Evolutionary conservation across 331 rosid genomes (phyloP).

Genomic region (Stylosanthes scabra): DNA sequence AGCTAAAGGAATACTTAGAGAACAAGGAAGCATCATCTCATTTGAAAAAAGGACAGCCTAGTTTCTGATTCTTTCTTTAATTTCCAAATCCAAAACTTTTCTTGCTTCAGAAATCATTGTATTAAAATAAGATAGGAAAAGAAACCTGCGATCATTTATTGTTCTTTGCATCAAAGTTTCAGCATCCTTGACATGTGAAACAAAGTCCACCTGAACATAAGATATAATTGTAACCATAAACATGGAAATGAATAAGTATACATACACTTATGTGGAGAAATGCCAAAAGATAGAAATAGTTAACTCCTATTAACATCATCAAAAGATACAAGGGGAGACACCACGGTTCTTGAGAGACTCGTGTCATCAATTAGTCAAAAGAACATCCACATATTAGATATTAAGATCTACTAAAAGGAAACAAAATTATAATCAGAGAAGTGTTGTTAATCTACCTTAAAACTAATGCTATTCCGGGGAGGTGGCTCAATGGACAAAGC

Average conservation of each 20-base stretch:
- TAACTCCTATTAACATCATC: background rate
- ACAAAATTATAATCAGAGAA: constrained; percentile 12
- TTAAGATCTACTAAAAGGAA: constrained; percentile 30
- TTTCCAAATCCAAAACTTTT: constrained; percentile 19
- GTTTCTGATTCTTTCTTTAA: constrained; percentile 31
- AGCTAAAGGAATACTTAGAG: constrained; percentile 22
- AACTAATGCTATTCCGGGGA: constrained; percentile 56
- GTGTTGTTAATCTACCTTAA: constrained; percentile 61
- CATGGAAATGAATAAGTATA: constrained; percentile 25
- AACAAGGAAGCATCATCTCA: background rate
- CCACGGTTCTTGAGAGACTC: background rate
- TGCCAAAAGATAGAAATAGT: background rate
- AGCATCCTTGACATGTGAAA: constrained; percentile 82
- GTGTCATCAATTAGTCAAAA: background rate
- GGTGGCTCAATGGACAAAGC: constrained; percentile 70
- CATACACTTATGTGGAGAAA: constrained; percentile 10
- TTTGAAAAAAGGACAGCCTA: constrained; percentile 27
- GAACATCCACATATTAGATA: constrained; percentile 28
- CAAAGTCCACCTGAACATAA: constrained; percentile 79
- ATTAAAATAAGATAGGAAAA: constrained; percentile 33
- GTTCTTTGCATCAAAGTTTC: constrained; percentile 74
- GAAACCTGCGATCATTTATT: constrained; percentile 79
- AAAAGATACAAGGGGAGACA: background rate
- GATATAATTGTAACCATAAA: constrained; percentile 33
- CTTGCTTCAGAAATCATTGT: constrained; percentile 17